These are phyloP conservation scores for Rhinocladiella mackenziei DNA, from an alignment of 2,329 filamentous ascomycete genomes.

Conservation along the genomic window DNA sequence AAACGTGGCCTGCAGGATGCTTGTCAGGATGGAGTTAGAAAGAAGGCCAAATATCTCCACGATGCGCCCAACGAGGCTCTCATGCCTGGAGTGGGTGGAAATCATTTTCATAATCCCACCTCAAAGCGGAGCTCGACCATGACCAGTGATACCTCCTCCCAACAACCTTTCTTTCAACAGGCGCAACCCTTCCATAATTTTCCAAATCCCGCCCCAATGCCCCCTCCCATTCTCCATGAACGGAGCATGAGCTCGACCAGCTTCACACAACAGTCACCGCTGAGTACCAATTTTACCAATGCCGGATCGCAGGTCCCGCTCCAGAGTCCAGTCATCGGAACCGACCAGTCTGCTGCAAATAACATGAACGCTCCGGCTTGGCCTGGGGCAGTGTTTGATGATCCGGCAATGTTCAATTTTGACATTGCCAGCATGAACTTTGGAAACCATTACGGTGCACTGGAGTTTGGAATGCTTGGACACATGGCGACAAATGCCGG, in stretches of 20 bases:
- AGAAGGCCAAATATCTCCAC: conserved; percentile 98
- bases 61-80: conserved; percentile 88
- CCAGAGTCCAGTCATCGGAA: conserved; percentile 40
- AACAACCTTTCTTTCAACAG: conserved; percentile 41
- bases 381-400: conserved; percentile 68
- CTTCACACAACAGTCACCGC: conserved; percentile 65
- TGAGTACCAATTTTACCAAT: conserved; percentile 67
- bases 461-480: conserved; percentile 93
- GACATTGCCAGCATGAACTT: conserved; percentile 92
- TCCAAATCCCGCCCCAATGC: conserved; percentile 40
- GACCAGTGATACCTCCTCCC: conserved; percentile 33
- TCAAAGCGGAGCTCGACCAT: conserved; percentile 33
- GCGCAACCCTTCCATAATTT: conserved; percentile 37
- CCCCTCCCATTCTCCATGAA: conserved; percentile 44
- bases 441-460: conserved; percentile 88
- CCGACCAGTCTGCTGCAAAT: conserved; percentile 36
- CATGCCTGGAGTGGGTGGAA: conserved; percentile 75
- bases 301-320: conserved; percentile 38
- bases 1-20: conserved; percentile 86
- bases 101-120: conserved; percentile 51
- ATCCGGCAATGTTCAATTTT: conserved; percentile 91
- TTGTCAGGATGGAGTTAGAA: conserved; percentile 93
- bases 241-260: conserved; percentile 49
- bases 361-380: conserved; percentile 34
- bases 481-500: conserved; percentile 91